phyloP scores from a whole-genome alignment of 306 rosid species.

The Gleditsia sinensis region DNA sequence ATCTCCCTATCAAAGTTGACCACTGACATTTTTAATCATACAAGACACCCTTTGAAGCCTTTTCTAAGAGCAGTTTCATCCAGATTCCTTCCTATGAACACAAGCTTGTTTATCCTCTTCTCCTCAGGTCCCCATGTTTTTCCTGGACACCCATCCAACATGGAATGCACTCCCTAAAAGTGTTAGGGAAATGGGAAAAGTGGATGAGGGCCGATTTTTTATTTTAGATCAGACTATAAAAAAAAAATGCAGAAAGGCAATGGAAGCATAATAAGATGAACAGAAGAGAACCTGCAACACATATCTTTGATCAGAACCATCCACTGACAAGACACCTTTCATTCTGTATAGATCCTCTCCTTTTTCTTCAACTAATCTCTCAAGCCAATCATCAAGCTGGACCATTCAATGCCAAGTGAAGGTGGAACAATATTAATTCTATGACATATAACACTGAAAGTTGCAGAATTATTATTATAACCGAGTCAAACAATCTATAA shows the following conservation, averaged over 20 bases:
- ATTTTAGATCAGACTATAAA: neutral
- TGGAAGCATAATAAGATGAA: conserved; percentile 12
- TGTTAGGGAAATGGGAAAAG: neutral
- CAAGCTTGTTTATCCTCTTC: conserved; percentile 83
- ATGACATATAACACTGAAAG: neutral
- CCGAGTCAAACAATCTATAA: neutral
- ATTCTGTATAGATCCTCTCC: conserved; percentile 95
- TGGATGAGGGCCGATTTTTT: neutral
- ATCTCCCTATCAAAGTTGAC: conserved; percentile 22
- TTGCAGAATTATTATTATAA: neutral
- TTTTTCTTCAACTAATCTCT: conserved; percentile 82
- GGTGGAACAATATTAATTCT: neutral
- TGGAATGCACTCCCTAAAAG: conserved; percentile 87
- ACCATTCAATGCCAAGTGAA: conserved; percentile 9
- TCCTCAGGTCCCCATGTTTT: conserved; percentile 72
- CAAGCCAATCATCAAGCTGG: conserved; percentile 92
- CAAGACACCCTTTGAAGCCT: conserved; percentile 82
- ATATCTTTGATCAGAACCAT: conserved; percentile 71
- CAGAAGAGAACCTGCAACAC: conserved; percentile 71
- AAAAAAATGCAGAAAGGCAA: neutral
- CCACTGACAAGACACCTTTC: conserved; percentile 82
- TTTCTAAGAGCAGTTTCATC: conserved; percentile 79
- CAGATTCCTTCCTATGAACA: conserved; percentile 88
- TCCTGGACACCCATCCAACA: conserved; percentile 84
- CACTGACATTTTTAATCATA: conserved; percentile 25